Conservation (phyloP, 163 green algal genomes). For the Scenedesmus sp. region DNA sequence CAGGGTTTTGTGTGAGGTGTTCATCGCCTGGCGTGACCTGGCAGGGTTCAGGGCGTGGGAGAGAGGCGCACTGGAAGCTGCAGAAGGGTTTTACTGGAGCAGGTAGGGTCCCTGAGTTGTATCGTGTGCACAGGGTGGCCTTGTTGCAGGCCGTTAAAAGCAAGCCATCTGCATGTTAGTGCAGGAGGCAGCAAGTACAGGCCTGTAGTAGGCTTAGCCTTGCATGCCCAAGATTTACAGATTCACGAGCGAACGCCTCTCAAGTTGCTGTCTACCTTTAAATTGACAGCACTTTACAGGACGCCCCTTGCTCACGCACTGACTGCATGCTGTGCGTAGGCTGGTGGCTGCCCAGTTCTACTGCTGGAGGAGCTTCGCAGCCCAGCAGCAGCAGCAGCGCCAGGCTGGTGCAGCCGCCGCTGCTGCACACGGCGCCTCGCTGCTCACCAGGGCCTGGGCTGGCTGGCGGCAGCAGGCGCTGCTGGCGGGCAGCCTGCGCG, state of each 20-base stretch:
- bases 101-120: background rate
- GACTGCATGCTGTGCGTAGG: background rate
- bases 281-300: no score
- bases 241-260: no score
- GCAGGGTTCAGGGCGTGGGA: background rate
- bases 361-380: constrained; percentile 3
- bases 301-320: background rate
- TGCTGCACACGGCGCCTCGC: background rate
- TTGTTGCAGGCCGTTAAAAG: no score
- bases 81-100: constrained; percentile 40
- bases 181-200: no score
- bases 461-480: background rate
- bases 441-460: background rate
- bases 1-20: background rate
- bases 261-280: no score
- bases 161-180: no score
- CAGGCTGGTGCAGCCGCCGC: background rate
- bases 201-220: no score
- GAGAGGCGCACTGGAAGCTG: background rate
- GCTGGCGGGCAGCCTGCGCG: background rate
- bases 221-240: no score
- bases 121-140: background rate
- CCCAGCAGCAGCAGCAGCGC: background rate
- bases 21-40: background rate
- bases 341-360: constrained; percentile 4